These are phyloP conservation scores for Leptographium lundbergii DNA, from an alignment of 2,329 filamentous ascomycete species.

Conservation along the genomic window DNA sequence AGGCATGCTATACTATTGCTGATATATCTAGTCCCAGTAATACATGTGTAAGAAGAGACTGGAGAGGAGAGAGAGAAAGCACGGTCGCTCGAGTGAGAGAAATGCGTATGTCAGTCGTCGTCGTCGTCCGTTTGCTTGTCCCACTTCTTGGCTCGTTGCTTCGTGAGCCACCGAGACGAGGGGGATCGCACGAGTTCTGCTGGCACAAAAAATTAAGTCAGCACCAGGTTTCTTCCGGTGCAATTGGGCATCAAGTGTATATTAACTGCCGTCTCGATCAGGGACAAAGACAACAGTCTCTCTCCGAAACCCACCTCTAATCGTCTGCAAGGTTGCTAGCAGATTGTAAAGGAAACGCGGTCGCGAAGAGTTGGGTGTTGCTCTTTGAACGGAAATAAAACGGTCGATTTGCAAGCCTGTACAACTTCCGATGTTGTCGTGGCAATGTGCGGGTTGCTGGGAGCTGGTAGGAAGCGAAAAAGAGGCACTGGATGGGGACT, in stretches of 20 bases:
- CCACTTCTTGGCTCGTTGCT: neutral
- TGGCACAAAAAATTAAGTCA: neutral
- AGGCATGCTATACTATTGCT: conserved; percentile 20
- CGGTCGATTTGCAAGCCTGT: neutral
- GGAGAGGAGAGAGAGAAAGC: neutral
- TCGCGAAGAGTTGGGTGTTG: neutral
- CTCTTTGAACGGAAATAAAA: neutral
- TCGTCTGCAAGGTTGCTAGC: neutral
- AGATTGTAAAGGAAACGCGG: neutral
- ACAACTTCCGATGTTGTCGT: neutral
- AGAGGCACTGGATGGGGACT: neutral
- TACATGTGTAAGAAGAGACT: neutral
- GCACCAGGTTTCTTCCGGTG: neutral
- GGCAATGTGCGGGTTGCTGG: neutral
- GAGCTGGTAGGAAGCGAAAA: neutral
- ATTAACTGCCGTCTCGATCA: neutral
- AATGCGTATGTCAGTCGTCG: neutral
- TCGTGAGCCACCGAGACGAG: neutral
- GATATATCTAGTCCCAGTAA: neutral
- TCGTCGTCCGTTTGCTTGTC: neutral
- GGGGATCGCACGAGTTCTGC: neutral
- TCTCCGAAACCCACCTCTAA: neutral
- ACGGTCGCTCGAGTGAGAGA: neutral
- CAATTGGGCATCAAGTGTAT: neutral
- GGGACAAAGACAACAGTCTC: neutral